A percentile compares a stretch with the other conserved stretches of the same genome.
Evolutionary conservation across 2,329 filamentous ascomycete species (phyloP).

Genomic region (Pseudocercospora eumusae): DNA sequence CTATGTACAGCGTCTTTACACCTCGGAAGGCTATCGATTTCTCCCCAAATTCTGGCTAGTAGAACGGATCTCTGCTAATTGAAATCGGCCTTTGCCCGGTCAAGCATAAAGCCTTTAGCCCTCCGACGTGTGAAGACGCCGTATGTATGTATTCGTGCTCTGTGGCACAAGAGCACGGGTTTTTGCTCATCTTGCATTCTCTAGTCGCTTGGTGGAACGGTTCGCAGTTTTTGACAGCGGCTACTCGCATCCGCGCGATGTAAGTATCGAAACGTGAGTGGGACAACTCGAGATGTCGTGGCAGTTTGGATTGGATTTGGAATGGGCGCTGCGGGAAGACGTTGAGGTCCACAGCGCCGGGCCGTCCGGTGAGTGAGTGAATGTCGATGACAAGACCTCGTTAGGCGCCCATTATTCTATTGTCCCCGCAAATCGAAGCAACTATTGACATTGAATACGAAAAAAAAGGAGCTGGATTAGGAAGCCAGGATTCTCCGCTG

Average conservation of each 20-base stretch:
- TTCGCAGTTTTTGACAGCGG: slow-evolving; percentile 2
- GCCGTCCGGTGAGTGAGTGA: not conserved
- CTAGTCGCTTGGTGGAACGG: slow-evolving; percentile 1
- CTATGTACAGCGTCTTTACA: too few relatives aligned
- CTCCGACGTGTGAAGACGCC: too few relatives aligned
- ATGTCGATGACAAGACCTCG: not conserved
- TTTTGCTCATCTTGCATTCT: not conserved
- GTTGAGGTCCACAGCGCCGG: not conserved
- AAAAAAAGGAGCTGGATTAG: slow-evolving; percentile 4
- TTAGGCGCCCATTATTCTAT: not conserved
- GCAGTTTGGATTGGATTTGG: not conserved
- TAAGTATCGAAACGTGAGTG: not conserved
- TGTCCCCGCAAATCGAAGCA: not conserved
- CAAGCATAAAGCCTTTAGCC: too few relatives aligned
- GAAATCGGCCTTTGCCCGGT: too few relatives aligned
- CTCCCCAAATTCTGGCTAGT: too few relatives aligned
- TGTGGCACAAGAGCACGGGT: not conserved
- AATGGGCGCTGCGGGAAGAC: not conserved
- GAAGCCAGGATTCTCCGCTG: slow-evolving; percentile 6
- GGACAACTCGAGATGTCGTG: not conserved
- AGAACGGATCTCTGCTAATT: too few relatives aligned
- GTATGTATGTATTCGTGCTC: not conserved
- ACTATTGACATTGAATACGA: slow-evolving; percentile 6
- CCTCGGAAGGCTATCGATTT: too few relatives aligned
- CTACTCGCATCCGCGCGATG: not conserved